Evolutionary conservation across 164 flowering plant species (phyloP).

Genomic region (Vitis labrusca): DNA sequence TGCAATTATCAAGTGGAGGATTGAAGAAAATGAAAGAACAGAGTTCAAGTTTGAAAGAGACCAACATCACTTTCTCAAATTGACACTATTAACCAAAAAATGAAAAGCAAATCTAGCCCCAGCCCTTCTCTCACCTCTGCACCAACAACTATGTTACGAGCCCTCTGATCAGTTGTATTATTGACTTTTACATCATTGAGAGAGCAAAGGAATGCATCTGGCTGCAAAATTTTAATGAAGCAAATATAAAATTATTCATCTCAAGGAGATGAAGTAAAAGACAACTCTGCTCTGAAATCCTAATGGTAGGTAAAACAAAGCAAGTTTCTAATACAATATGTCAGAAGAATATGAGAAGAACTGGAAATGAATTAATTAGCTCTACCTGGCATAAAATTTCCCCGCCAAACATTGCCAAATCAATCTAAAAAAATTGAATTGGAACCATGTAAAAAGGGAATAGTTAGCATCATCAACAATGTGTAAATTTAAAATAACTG

Average conservation of each 20-base stretch:
- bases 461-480: slow-evolving; percentile 5
- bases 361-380: background rate
- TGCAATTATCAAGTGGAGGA: background rate
- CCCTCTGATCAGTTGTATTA: slow-evolving; percentile 76
- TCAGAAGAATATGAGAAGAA: background rate
- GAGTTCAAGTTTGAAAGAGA: background rate
- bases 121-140: slow-evolving; percentile 63
- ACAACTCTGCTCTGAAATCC: background rate
- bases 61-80: background rate
- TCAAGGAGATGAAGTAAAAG: background rate
- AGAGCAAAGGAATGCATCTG: slow-evolving; percentile 99
- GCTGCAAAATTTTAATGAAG: slow-evolving; percentile 50
- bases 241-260: background rate
- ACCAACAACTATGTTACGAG: slow-evolving; percentile 59
- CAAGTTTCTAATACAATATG: background rate
- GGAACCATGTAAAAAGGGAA: slow-evolving; percentile 5
- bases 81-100: background rate
- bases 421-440: slow-evolving; percentile 53
- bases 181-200: slow-evolving; percentile 86
- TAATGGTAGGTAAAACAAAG: slow-evolving; percentile 1
- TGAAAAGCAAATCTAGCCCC: background rate
- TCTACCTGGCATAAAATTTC: slow-evolving; percentile 92
- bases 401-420: slow-evolving; percentile 90
- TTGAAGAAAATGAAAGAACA: background rate
- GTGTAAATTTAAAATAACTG: background rate